phyloP scores from a whole-genome alignment of 306 rosid genomes.

The Ochetophila trinervis region DNA sequence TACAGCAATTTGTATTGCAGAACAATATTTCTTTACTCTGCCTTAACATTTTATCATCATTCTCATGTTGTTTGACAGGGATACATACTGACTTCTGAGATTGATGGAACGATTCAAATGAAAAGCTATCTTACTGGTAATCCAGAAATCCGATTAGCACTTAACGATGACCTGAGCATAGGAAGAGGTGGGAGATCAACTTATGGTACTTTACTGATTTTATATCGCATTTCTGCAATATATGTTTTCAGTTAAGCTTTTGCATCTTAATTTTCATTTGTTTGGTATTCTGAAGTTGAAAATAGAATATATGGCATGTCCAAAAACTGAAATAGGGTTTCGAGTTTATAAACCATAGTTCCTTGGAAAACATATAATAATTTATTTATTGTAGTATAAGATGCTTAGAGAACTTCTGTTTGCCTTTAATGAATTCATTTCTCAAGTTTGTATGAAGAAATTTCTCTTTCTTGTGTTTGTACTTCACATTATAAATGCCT shows the following conservation, averaged over 20 bases:
- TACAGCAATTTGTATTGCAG: neutral
- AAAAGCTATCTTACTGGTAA: conserved; percentile 83
- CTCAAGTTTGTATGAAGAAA: conserved; percentile 2
- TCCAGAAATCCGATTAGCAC: conserved; percentile 85
- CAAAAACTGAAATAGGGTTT: conserved; percentile 7
- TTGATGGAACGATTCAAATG: conserved; percentile 95
- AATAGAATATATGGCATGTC: neutral
- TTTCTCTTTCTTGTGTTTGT: neutral
- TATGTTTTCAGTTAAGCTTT: conserved; percentile 4
- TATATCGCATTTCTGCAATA: neutral
- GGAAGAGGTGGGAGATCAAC: conserved; percentile 56
- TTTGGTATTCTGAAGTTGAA: conserved; percentile 19
- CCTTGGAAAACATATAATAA: conserved; percentile 10
- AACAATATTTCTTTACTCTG: neutral
- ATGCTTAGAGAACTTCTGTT: conserved; percentile 11
- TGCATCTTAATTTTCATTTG: conserved; percentile 2
- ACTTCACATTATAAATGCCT: neutral
- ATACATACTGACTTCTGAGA: conserved; percentile 82
- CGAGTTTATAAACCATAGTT: conserved; percentile 10
- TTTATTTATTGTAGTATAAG: neutral
- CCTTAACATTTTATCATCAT: neutral
- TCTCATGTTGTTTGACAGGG: conserved; percentile 54
- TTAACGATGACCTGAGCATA: conserved; percentile 75
- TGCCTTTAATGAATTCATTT: neutral
- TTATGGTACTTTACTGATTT: conserved; percentile 41